Conservation (phyloP, 345 rosid genomes). For the Syzygium aqueum region DNA sequence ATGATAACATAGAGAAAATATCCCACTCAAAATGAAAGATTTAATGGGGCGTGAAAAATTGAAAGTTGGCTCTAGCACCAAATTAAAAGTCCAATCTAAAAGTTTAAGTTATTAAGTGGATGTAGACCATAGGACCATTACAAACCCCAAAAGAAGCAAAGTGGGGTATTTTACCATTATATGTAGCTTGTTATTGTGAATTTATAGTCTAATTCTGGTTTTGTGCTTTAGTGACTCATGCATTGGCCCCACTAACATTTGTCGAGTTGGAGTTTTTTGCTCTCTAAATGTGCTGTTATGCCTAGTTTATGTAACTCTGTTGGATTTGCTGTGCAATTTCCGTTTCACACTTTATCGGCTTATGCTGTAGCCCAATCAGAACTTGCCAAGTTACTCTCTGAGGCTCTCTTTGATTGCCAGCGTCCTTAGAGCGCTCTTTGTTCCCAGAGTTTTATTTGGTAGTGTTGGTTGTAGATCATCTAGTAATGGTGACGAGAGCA, state of each 20-base stretch:
- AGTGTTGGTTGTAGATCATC: background rate
- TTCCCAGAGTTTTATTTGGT: background rate
- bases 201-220: background rate
- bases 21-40: background rate
- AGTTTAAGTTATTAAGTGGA: background rate
- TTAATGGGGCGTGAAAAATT: background rate
- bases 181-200: background rate
- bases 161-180: background rate
- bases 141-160: background rate
- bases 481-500: background rate
- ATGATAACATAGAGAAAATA: background rate
- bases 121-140: no score
- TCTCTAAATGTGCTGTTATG: no score
- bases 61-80: background rate
- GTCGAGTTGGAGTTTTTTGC: background rate
- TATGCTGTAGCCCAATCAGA: no score
- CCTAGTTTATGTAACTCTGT: no score
- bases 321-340: no score
- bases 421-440: background rate
- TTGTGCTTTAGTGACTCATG: background rate
- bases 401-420: background rate
- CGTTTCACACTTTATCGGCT: no score
- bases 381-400: no score
- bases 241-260: background rate
- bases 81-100: background rate